phyloP scores from a whole-genome alignment of 371 early-diverging fungal genomes.

The Basidiobolus meristosporus region DNA sequence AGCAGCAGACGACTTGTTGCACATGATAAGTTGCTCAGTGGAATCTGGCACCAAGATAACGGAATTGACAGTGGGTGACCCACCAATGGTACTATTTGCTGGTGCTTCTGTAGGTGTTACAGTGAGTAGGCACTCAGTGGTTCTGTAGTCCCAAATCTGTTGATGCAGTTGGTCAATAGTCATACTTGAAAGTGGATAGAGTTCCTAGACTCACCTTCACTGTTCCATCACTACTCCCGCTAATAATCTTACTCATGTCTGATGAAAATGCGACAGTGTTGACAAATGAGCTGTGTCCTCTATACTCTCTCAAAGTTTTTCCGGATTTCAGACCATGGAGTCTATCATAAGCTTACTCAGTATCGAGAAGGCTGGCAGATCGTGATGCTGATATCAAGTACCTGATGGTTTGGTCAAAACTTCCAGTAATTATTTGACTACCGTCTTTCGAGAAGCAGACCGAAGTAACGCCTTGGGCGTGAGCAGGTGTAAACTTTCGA shows the following conservation, averaged over 20 bases:
- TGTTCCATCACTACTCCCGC: constrained; percentile 73
- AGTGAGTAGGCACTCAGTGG: constrained; percentile 27
- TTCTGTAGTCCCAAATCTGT: constrained; percentile 59
- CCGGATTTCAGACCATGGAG: constrained; percentile 79
- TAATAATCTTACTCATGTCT: constrained; percentile 45
- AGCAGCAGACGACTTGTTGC: too few species aligned
- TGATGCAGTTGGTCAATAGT: too few species aligned
- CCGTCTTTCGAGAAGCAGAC: constrained; percentile 54
- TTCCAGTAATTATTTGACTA: constrained; percentile 50
- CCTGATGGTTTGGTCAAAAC: constrained; percentile 61
- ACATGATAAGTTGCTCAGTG: too few species aligned
- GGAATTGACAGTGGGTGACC: not conserved
- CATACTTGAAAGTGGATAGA: not conserved
- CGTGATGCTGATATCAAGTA: constrained; percentile 5
- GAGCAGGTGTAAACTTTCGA: constrained; percentile 57
- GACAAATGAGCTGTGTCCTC: constrained; percentile 76
- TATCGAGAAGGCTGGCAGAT: not conserved
- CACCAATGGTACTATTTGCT: constrained; percentile 1
- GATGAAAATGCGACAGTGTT: constrained; percentile 50
- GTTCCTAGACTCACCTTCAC: constrained; percentile 34
- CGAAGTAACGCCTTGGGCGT: constrained; percentile 65
- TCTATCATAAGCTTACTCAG: constrained; percentile 9
- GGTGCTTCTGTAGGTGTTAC: constrained; percentile 19
- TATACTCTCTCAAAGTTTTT: constrained; percentile 67
- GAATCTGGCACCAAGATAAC: not conserved